Conservation (phyloP, 768 basidiomycete genomes). For the Jaapia argillacea region DNA sequence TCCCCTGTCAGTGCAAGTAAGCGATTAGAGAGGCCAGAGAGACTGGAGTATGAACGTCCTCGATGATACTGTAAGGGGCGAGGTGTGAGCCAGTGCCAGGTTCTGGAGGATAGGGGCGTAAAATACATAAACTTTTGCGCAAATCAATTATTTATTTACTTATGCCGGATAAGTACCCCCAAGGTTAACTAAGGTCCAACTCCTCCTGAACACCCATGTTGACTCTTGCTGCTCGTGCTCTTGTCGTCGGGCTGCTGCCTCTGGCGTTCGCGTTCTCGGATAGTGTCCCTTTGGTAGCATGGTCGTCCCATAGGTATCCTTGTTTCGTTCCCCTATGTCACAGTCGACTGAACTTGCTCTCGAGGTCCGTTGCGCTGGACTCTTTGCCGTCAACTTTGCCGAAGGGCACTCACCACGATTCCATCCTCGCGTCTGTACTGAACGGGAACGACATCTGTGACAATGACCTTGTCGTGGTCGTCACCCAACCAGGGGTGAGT, state of each 20-base stretch:
- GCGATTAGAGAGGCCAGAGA: too few relatives aligned
- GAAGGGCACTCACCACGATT: neutral
- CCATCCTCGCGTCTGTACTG: constrained; percentile 20
- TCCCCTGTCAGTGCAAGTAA: too few relatives aligned
- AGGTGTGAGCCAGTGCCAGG: too few relatives aligned
- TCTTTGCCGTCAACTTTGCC: neutral
- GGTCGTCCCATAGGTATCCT: constrained; percentile 50
- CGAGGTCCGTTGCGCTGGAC: too few relatives aligned
- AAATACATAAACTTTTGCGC: too few relatives aligned
- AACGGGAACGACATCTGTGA: constrained; percentile 42
- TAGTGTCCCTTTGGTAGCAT: constrained; percentile 56
- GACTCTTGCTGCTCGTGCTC: constrained; percentile 34
- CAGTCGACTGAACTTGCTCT: neutral
- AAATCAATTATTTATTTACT: too few relatives aligned
- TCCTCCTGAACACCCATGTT: too few relatives aligned
- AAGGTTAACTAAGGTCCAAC: too few relatives aligned
- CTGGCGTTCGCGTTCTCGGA: constrained; percentile 47
- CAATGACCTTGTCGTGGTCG: constrained; percentile 55
- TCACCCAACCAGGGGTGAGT: constrained; percentile 68
- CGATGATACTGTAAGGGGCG: too few relatives aligned
- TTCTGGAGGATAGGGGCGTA: too few relatives aligned
- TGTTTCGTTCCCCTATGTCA: neutral
- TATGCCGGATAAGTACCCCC: too few relatives aligned
- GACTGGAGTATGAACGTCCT: too few relatives aligned
- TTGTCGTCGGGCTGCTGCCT: constrained; percentile 35